Conservation (phyloP, 2,329 filamentous ascomycete species). For the Fusarium chlamydosporum region DNA sequence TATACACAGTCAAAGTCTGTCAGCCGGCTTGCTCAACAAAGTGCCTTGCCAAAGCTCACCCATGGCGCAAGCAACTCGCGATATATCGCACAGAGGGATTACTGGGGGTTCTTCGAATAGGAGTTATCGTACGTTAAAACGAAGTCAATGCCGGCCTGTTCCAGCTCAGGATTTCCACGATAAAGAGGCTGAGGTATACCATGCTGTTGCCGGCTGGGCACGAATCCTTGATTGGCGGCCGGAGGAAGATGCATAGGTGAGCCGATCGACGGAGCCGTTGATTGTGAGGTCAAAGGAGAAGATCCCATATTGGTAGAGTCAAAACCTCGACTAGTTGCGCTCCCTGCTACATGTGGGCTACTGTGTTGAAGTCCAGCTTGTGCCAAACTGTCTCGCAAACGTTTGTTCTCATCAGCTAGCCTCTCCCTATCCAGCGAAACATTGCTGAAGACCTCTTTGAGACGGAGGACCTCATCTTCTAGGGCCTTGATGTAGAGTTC, state of each 20-base stretch:
- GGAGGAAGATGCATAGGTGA: constrained; percentile 50
- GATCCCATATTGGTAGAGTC: constrained; percentile 63
- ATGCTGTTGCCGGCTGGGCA: constrained; percentile 54
- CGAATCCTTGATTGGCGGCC: constrained; percentile 44
- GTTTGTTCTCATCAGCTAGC: constrained; percentile 82
- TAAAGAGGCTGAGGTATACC: constrained; percentile 43
- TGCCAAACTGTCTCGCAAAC: constrained; percentile 72
- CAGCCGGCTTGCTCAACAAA: constrained; percentile 56
- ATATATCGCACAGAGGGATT: constrained; percentile 69
- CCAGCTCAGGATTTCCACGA: constrained; percentile 73
- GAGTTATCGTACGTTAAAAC: constrained; percentile 85
- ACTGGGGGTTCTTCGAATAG: constrained; percentile 74
- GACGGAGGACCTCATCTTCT: constrained; percentile 88
- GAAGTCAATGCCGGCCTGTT: constrained; percentile 89
- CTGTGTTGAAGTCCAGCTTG: constrained; percentile 65
- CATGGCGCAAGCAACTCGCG: constrained; percentile 38
- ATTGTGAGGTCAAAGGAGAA: constrained; percentile 62
- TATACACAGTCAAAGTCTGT: constrained; percentile 66
- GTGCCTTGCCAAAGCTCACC: constrained; percentile 43
- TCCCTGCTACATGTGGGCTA: constrained; percentile 57
- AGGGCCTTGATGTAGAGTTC: constrained; percentile 95
- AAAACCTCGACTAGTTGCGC: constrained; percentile 68
- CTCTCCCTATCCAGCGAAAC: constrained; percentile 82
- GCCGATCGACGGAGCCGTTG: constrained; percentile 58
- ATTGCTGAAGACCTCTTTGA: constrained; percentile 87